Base-by-base conservation (phyloP, 2,329 filamentous ascomycete species). In the Xylaria sp. region DNA sequence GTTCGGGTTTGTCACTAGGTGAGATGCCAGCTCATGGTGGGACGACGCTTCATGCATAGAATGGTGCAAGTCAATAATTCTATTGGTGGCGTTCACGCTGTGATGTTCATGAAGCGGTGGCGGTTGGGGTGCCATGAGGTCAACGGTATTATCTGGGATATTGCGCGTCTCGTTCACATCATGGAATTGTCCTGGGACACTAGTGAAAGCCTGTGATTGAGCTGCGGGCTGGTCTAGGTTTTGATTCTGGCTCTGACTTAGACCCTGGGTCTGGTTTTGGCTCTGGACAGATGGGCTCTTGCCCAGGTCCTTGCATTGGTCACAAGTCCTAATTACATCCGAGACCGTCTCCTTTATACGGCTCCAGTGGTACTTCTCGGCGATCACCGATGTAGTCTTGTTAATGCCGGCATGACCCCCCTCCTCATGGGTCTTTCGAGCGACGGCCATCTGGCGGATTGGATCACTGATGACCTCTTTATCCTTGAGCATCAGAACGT, bases 341-440 rank as follows among this genome's bases (percentile, higher is more conserved):
- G 92, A 96, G 68, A 97, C 96, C 0, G 95, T 98, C 80, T 97
- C 94, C 79, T 98, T 99, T 82, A 98, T 98, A 68, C 95, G 89
- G 54, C 96, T 94, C 96, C 96, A 99, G 81, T 98, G 96, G 77
- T 95, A 97, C 76, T 91, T 92, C 77, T 97, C 93, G 11, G 95
- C 93, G 74, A 99, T 97, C 22, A 90, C 91, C 22, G 95, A 94
- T 0, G 95, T 98, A 0, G 95, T 98, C 83, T 97, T 97, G 84
- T 99, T 99, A 84, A 98, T 98, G 58, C 96, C 96, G 6, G 92
- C 93, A 77, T 99, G 96, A 47, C 90, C 86, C 63, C 82, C 79
- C 64, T 84, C 80, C 60, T 89, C 84, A 79, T 99, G 96, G 42
- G 94, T 86, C 65, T 86, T 84, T 51, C 92, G 86, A 13, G 94